Conservation (phyloP, 1,284 basidiomycete genomes). For the Ceratobasidium sp. region DNA sequence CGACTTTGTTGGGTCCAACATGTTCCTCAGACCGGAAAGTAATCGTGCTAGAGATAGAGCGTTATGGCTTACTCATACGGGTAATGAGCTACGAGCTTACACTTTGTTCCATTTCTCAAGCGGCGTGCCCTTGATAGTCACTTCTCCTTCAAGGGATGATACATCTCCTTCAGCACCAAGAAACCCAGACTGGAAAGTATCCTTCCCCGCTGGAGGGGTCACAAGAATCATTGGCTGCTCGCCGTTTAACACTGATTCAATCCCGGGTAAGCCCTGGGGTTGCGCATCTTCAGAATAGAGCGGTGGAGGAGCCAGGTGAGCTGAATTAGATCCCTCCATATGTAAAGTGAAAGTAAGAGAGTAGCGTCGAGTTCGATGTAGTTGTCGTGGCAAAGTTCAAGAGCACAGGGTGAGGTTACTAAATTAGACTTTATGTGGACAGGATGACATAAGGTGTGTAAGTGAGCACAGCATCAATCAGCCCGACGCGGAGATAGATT, state of each 20-base stretch:
- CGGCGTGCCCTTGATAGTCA: slow-evolving; percentile 76
- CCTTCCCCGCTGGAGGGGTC: slow-evolving; percentile 65
- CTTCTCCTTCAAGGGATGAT: slow-evolving; percentile 82
- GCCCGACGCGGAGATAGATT: not conserved
- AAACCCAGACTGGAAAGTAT: slow-evolving; percentile 82
- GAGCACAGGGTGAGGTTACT: not conserved
- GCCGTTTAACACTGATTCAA: slow-evolving; percentile 10
- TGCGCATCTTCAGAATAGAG: slow-evolving; percentile 35
- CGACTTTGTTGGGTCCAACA: slow-evolving; percentile 58
- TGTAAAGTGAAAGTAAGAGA: not conserved
- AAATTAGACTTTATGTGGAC: slow-evolving; percentile 19
- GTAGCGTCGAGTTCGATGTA: not conserved
- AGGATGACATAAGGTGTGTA: slow-evolving; percentile 35
- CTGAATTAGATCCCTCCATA: slow-evolving; percentile 27
- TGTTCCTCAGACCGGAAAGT: slow-evolving; percentile 71
- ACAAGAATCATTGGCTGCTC: slow-evolving; percentile 47
- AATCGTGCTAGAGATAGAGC: slow-evolving; percentile 63
- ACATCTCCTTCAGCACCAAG: slow-evolving; percentile 79
- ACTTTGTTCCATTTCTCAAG: slow-evolving; percentile 70
- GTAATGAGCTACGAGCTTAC: slow-evolving; percentile 60
- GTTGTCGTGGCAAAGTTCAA: slow-evolving; percentile 20
- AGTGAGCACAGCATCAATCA: slow-evolving; percentile 6
- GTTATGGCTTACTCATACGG: slow-evolving; percentile 28
- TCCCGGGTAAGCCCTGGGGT: not conserved
- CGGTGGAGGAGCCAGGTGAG: slow-evolving; percentile 20